Evolutionary conservation across 1,284 basidiomycete species (phyloP), one percentile per base, ranked within the genome.

Genomic region (Phellopilus nigrolimitatus): DNA sequence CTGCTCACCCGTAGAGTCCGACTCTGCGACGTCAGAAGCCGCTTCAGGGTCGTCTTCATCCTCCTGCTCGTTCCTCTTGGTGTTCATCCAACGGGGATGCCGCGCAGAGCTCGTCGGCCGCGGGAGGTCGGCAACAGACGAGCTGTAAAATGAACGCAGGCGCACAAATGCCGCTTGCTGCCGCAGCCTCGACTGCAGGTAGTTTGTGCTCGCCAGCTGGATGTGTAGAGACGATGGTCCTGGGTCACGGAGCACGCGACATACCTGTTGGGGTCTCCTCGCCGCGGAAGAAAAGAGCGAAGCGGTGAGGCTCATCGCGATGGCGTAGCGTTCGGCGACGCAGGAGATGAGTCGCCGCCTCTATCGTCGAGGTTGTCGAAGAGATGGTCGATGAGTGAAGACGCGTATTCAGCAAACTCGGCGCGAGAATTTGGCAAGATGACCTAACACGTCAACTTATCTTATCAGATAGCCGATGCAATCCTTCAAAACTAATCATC

Each of bases 1-100:
- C 24, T 51, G 34, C 42, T 53, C 47, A 9, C 34, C 47, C 6
- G 47, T 13, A 24, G 49, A 37, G 12, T 58, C 54, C 15, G 41
- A 33, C 48, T 56, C 55, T 41, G 55, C 53, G 15, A 27, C 46
- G 21, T 55, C 49, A 22, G 19, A 7, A 25, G 27, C n/a, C 22
- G n/a, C 1, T 25, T 45, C 52, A 28, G 30, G 19, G 8, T 52
- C 42, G 12, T 43, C 46, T 10, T 39, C 55, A 31, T 57, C 49
- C 6, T 53, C 33, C 13, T 41, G 24, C 5, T 42, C 46, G 27
- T 54, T 51, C 44, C 33, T 52, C 47, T 38, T 47, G 22, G 46
- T 50, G 49, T 64, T 64, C 43, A 65, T 64, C 65, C 64, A 66
- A 43, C 64, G 57, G 21, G 64, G 65, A 50, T 63, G 60, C 8